Evolutionary conservation across 208 protist genomes (phyloP).

Genomic region (Trypanosoma cruzi): DNA sequence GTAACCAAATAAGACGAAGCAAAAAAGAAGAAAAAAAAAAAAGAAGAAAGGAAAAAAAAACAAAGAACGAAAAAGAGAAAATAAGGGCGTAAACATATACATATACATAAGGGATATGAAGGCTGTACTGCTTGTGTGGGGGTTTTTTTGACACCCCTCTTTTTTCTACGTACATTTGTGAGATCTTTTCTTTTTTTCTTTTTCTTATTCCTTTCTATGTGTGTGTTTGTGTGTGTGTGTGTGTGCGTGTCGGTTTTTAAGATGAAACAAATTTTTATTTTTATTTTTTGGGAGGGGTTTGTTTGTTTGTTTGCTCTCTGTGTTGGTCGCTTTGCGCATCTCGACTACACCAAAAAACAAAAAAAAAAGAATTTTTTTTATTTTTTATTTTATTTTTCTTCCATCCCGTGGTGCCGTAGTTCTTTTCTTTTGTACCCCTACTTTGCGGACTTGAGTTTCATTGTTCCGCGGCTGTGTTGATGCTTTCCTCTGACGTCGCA

Average conservation of each 20-base stretch:
- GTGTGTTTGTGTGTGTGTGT: too few species aligned
- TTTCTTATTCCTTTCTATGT: neutral
- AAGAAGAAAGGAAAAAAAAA: too few species aligned
- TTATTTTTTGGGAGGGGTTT: too few species aligned
- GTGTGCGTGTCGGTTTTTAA: too few species aligned
- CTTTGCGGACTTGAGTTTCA: constrained; percentile 1
- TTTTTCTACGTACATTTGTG: neutral
- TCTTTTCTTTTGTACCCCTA: neutral
- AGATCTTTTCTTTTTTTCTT: neutral
- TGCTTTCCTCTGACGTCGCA: neutral
- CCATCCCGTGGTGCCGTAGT: neutral
- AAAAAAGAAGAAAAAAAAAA: too few species aligned
- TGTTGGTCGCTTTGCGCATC: too few species aligned
- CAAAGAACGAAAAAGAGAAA: too few species aligned
- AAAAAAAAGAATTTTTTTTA: too few species aligned
- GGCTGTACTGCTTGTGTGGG: neutral
- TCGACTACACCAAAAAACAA: too few species aligned
- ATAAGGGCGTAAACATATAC: neutral
- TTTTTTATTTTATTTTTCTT: constrained; percentile 19
- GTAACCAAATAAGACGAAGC: too few species aligned
- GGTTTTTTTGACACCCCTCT: neutral
- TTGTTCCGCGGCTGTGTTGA: neutral
- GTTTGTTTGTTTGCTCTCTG: too few species aligned
- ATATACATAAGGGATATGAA: neutral
- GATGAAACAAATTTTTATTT: neutral